phyloP scores from a whole-genome alignment of 805 yeast genomes.

The Ascoidea tarda region DNA sequence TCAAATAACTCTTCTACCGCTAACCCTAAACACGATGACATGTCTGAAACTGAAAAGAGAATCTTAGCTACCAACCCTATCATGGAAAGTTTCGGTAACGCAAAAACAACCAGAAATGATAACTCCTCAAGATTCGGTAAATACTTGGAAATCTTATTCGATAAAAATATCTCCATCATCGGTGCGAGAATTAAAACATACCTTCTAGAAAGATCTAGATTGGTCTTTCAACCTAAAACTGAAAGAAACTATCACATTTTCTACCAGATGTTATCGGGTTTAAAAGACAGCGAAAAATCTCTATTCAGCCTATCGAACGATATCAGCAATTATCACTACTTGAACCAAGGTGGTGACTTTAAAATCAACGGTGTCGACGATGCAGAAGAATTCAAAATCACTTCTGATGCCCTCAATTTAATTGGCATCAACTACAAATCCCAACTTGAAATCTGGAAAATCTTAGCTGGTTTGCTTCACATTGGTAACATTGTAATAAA shows the following conservation, averaged over 20 bases:
- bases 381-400: slow-evolving; percentile 57
- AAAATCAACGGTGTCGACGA: slow-evolving; percentile 72
- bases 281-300: slow-evolving; percentile 34
- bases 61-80: slow-evolving; percentile 93
- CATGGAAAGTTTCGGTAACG: slow-evolving; percentile 97
- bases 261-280: slow-evolving; percentile 72
- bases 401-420: slow-evolving; percentile 60
- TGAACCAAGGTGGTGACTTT: slow-evolving; percentile 77
- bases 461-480: slow-evolving; percentile 81
- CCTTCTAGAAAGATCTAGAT: slow-evolving; percentile 81
- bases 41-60: slow-evolving; percentile 87
- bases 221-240: slow-evolving; percentile 81
- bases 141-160: slow-evolving; percentile 82
- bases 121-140: slow-evolving; percentile 97
- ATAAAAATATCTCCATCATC: slow-evolving; percentile 58
- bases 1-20: too few relatives aligned
- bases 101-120: slow-evolving; percentile 93
- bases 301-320: slow-evolving; percentile 39
- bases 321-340: slow-evolving; percentile 61
- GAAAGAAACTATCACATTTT: slow-evolving; percentile 94
- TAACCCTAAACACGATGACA: slow-evolving; percentile 27
- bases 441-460: slow-evolving; percentile 58
- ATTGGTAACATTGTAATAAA: slow-evolving; percentile 85
- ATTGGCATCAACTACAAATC: slow-evolving; percentile 55
- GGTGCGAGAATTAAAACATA: slow-evolving; percentile 95